Base-by-base conservation (phyloP, 345 rosid genomes). In the Orychophragmus violaceus region DNA sequence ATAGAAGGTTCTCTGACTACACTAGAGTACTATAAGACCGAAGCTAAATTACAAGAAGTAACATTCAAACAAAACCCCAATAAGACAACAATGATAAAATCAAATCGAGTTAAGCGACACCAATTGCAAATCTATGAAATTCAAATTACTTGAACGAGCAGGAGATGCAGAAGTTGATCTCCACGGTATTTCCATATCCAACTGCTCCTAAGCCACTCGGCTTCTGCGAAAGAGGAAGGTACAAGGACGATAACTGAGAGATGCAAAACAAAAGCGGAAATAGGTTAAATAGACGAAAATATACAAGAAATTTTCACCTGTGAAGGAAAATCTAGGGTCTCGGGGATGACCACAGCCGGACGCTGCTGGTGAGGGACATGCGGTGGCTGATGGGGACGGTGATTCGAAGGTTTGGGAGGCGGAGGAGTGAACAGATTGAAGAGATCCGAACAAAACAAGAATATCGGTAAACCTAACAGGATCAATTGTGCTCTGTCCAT, bases 131-230 rank as follows among this genome's bases (percentile, higher is more conserved):
- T 36, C 16, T 11, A 12, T 29, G 8, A 29, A 3, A 45, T 7
- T 3, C 1, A 11, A 55, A 9, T 28, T 60, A 87, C 96, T 80
- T 84, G 78, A 76, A 92, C 16, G 96, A 85, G 74, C 98, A 92
- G 32, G 98, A 92, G 53, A 87, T 83, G 63, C 98, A 89, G 63
- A 89, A 89, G 70, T 81, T 79, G 60, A 92, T 92, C 57, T 79
- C 74, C 42, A 92, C 87, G 0, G 89, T 80, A 39, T 71, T 78
- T 46, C 93, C 96, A 53, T 83, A 68, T 7, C 95, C 96, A 37
- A 80, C 50, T 18, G 81, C 82, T 29, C 82, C 92, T 18, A 71
- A 39, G 18, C 69, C 69, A 44, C 14, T 67, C 8, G 76, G 33
- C 59, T 84, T 76, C 96, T 88, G 72, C 78, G 70, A 51, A 68